Conservation (phyloP, 495 filamentous ascomycete genomes). For the Xylaria venustula region DNA sequence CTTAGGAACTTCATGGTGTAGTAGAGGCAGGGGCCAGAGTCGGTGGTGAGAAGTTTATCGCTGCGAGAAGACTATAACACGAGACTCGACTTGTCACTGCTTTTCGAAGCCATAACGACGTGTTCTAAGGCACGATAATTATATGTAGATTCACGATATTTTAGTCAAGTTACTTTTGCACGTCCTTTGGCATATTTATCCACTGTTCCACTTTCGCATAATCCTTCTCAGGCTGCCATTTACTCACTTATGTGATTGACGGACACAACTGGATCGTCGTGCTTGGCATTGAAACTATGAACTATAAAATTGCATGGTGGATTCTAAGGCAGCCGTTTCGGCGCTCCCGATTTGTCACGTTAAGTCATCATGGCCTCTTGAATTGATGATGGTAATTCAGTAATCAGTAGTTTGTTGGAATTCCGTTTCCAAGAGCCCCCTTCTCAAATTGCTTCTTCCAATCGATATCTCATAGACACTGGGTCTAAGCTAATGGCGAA, state of each 20-base stretch:
- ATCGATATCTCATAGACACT: no score
- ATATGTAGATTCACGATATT: not conserved
- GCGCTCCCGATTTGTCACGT: no score
- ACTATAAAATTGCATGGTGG: no score
- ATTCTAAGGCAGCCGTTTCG: no score
- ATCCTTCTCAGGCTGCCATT: not conserved
- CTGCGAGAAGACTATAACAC: not conserved
- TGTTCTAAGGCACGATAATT: not conserved
- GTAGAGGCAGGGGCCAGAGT: not conserved
- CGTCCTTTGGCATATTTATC: not conserved
- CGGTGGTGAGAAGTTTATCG: not conserved
- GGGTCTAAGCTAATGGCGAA: no score
- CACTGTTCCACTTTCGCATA: not conserved
- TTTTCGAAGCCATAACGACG: not conserved
- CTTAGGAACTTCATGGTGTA: not conserved
- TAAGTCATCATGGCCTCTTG: no score
- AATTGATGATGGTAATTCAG: no score
- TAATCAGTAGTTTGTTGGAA: no score
- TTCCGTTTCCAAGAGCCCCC: no score
- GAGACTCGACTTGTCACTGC: not conserved
- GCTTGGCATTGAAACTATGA: no score
- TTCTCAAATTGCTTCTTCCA: no score
- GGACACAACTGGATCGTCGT: no score
- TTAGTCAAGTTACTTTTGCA: not conserved
- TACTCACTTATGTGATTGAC: not conserved